phyloP scores from a whole-genome alignment of 2,329 filamentous ascomycete species.

The Aspergillus sp. region DNA sequence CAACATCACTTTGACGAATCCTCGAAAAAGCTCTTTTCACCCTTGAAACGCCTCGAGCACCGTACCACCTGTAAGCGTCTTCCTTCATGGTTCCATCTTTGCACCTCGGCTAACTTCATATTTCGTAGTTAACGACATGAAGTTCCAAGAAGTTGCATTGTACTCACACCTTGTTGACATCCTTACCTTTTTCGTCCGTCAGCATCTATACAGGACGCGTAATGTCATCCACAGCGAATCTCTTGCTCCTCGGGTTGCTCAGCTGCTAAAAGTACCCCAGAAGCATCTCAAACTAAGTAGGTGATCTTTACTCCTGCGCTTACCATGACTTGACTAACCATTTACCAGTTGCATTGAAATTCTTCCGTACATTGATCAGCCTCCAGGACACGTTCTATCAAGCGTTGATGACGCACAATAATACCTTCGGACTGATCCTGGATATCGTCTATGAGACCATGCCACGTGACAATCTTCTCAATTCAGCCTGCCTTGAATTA shows the following conservation, averaged over 20 bases:
- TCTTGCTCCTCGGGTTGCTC: constrained; percentile 73
- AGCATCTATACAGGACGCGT: constrained; percentile 82
- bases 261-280: constrained; percentile 77
- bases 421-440: constrained; percentile 78
- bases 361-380: constrained; percentile 82
- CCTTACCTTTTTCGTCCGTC: constrained; percentile 87
- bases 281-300: constrained; percentile 89
- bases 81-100: background rate
- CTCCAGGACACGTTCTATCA: constrained; percentile 91
- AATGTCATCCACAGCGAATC: constrained; percentile 81
- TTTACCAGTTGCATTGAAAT: constrained; percentile 75
- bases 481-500: constrained; percentile 89
- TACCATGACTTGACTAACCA: background rate
- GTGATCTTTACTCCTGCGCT: constrained; percentile 24
- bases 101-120: constrained; percentile 7
- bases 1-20: constrained; percentile 87
- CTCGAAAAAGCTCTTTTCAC: constrained; percentile 79
- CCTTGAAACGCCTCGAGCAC: constrained; percentile 74
- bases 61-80: constrained; percentile 48
- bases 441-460: constrained; percentile 81
- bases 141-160: constrained; percentile 81
- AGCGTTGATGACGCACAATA: constrained; percentile 76
- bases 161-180: constrained; percentile 91
- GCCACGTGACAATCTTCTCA: constrained; percentile 87
- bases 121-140: constrained; percentile 63